Base-by-base conservation (phyloP, 805 yeast species). In the Suhomyces faveliae region DNA sequence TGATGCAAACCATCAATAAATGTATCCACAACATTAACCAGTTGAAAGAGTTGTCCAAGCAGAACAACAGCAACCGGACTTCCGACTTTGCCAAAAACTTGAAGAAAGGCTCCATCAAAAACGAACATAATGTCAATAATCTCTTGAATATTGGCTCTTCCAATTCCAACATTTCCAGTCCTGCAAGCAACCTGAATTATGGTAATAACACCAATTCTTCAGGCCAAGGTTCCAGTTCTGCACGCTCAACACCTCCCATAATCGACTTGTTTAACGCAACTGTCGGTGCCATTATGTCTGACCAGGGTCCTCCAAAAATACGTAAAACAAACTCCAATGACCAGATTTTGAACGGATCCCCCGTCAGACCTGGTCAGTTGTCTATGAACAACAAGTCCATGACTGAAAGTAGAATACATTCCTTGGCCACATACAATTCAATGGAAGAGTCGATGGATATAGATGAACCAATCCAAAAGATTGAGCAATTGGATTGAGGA, bases 1-100 rank as follows among this genome's bases (percentile, higher is more conserved):
- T 89, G 61, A 81, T 88, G 61, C 96, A 89, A 67, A 89, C 96
- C 4, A 88, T 89, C 50, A 83, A 84, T 53, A 88, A 87, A 63
- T 87, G 94, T 58, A 86, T 88, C 39, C 91, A 85, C 59, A 83
- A 81, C 56, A 76, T 82, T 60, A 78, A 76, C 54, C 85, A 81
- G 57, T 63, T 83, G 57, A 82, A 81, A 59, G 85, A 82, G 57
- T 63, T 80, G 40, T 71, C 82, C 6, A 61, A 76, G 47, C 77
- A 72, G 42, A 76, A 74, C 50, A 77, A 72, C 54, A 66, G 67
- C 49, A 72, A 76, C 51, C 58, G 77, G 24, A 66, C 75, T 1
- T 67, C 79, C 1, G 72, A 71, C 44, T 75, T 78, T 53, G 79
- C 81, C 4, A 71, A 68, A 52, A 69, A 70, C 48, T 66, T 74